Percentiles rank a stretch among this genome's conserved stretches.
These are phyloP conservation scores for Heliosperma pusillum DNA, from an alignment of 148 eudicot species.

Conservation along the genomic window DNA sequence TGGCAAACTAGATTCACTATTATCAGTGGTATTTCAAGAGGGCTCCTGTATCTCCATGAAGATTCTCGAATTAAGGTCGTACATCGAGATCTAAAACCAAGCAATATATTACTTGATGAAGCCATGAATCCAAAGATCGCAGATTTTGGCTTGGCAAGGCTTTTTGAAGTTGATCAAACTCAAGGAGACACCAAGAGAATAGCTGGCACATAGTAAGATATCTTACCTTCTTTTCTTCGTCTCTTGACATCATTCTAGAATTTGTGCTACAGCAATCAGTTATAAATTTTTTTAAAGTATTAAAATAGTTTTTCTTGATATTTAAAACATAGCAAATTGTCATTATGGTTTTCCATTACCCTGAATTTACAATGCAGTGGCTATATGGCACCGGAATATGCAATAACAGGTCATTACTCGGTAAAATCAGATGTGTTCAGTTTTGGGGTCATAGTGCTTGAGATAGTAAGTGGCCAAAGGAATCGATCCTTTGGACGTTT, in stretches of 20 bases:
- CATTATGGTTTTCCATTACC: not conserved
- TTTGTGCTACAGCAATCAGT: not conserved
- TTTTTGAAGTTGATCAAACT: slow-evolving; percentile 17
- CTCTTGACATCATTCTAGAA: not conserved
- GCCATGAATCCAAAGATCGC: slow-evolving; percentile 15
- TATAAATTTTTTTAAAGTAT: no score
- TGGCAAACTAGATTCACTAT: slow-evolving; percentile 17
- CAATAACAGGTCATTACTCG: slow-evolving; percentile 18
- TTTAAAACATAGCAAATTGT: not conserved
- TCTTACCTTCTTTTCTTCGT: not conserved
- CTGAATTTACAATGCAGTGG: slow-evolving; percentile 13
- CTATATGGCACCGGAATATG: slow-evolving; percentile 19
- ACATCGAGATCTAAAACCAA: slow-evolving; percentile 17
- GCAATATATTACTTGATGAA: slow-evolving; percentile 16
- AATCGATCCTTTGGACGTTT: slow-evolving; percentile 4
- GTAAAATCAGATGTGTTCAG: slow-evolving; percentile 12
- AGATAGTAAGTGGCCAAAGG: slow-evolving; percentile 17
- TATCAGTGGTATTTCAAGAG: slow-evolving; percentile 12
- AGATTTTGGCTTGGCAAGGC: slow-evolving; percentile 18
- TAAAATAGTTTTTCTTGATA: no score
- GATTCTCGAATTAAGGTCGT: slow-evolving; percentile 17
- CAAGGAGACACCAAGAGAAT: slow-evolving; percentile 17
- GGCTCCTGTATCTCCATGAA: slow-evolving; percentile 10
- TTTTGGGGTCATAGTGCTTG: slow-evolving; percentile 13
- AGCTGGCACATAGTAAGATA: slow-evolving; percentile 10